These are phyloP conservation scores for Botrytis paeoniae DNA, from an alignment of 2,329 filamentous ascomycete species.

Conservation along the genomic window DNA sequence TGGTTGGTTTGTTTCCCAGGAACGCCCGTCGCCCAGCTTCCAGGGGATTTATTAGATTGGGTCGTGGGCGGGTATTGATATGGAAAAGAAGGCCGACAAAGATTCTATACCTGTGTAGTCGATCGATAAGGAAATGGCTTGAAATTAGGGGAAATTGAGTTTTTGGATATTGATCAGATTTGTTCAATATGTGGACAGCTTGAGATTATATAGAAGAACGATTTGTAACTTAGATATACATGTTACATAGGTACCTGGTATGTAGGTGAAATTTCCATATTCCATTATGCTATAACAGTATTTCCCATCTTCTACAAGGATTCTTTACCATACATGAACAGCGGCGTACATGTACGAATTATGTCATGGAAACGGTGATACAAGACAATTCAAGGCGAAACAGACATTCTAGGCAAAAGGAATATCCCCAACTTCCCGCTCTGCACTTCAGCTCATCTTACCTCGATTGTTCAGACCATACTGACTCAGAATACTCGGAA, in stretches of 20 bases:
- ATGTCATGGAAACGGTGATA: background rate
- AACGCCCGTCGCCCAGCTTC: background rate
- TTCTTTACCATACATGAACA: background rate
- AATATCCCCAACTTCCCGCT: conserved; percentile 6
- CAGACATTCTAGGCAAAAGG: background rate
- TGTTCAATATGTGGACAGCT: background rate
- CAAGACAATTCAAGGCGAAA: background rate
- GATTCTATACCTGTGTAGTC: background rate
- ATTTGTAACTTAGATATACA: background rate
- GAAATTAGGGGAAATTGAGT: background rate
- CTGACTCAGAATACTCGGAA: too few relatives aligned
- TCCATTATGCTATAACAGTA: background rate
- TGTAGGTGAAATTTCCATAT: background rate
- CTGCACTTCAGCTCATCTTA: background rate
- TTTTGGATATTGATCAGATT: background rate
- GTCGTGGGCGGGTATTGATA: background rate
- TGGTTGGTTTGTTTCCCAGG: conserved; percentile 8
- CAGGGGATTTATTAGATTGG: background rate
- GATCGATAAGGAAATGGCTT: background rate
- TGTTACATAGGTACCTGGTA: too few relatives aligned
- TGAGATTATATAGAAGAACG: background rate
- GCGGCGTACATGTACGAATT: background rate
- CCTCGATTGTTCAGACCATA: background rate
- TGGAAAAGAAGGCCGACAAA: background rate
- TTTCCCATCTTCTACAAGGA: background rate